Conservation (phyloP, 2,329 filamentous ascomycete genomes). For the Geoglossum cookeanum region DNA sequence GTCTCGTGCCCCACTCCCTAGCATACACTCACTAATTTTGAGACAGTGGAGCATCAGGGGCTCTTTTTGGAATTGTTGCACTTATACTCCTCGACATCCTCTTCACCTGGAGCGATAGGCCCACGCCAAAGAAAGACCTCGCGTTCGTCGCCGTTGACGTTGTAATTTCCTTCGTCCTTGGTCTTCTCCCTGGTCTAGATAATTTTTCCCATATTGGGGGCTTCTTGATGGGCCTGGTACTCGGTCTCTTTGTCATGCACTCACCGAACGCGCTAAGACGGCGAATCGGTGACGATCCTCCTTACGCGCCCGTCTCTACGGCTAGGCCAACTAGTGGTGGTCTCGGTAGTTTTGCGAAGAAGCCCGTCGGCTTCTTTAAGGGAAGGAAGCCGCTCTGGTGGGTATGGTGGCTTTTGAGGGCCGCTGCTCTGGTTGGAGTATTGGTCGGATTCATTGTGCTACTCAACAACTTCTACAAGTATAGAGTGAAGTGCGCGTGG, state of each 20-base stretch:
- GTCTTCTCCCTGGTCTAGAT: constrained; percentile 78
- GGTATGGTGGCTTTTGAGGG: constrained; percentile 86
- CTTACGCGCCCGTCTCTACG: constrained; percentile 49
- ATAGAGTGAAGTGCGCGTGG: constrained; percentile 61
- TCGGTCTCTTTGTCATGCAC: constrained; percentile 74
- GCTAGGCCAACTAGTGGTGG: constrained; percentile 19
- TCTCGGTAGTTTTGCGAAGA: constrained; percentile 26
- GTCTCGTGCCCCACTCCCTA: neutral
- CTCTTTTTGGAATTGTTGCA: constrained; percentile 80
- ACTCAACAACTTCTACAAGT: constrained; percentile 77
- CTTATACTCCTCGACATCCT: constrained; percentile 74
- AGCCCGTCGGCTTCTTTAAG: constrained; percentile 61
- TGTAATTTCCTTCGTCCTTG: constrained; percentile 76
- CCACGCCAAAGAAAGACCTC: constrained; percentile 63
- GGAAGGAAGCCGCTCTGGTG: constrained; percentile 89
- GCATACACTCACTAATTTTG: neutral
- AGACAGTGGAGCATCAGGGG: constrained; percentile 64
- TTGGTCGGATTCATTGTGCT: constrained; percentile 73
- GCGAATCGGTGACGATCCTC: constrained; percentile 47
- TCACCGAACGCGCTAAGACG: constrained; percentile 66
- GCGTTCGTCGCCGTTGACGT: constrained; percentile 73
- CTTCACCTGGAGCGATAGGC: constrained; percentile 75
- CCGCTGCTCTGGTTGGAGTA: constrained; percentile 57
- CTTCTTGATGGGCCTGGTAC: constrained; percentile 74
- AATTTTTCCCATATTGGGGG: constrained; percentile 97